These are phyloP conservation scores for Hebeloma cylindrosporum DNA, from an alignment of 768 basidiomycete species.

Conservation along the genomic window DNA sequence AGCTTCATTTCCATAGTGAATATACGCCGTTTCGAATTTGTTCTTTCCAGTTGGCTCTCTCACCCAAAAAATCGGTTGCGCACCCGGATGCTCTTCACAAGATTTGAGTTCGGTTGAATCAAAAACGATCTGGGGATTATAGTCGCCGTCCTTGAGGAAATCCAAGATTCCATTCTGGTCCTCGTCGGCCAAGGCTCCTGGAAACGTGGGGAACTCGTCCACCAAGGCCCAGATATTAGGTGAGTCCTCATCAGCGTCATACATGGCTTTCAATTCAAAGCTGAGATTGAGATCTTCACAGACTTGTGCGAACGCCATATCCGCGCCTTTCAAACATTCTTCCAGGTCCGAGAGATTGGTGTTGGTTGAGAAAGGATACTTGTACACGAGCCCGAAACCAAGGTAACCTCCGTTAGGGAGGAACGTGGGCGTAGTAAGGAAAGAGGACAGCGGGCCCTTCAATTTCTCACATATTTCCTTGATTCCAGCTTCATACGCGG, in stretches of 20 bases:
- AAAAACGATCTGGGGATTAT: too few relatives aligned
- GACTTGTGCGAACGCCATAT: constrained; percentile 23
- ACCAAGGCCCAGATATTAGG: neutral
- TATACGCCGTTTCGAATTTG: neutral
- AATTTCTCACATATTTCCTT: too few relatives aligned
- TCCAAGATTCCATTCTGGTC: too few relatives aligned
- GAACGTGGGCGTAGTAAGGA: constrained; percentile 26
- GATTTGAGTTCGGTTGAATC: too few relatives aligned
- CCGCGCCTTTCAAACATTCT: constrained; percentile 29
- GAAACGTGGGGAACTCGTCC: neutral
- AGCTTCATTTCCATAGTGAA: constrained; percentile 7
- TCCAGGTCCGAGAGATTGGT: constrained; percentile 14
- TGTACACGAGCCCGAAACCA: constrained; percentile 34
- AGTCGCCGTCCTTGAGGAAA: too few relatives aligned
- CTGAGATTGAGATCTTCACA: constrained; percentile 18
- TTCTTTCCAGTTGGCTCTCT: neutral
- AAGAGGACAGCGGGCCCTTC: constrained; percentile 23
- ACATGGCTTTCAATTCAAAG: constrained; percentile 24
- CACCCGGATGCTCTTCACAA: too few relatives aligned
- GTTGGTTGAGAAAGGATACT: constrained; percentile 29
- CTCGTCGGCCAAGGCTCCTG: neutral
- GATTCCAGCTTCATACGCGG: neutral
- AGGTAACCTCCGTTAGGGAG: constrained; percentile 34
- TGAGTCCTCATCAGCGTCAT: constrained; percentile 6
- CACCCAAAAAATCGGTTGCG: too few relatives aligned